These are phyloP conservation scores for Calocera cornea DNA, from an alignment of 768 basidiomycete genomes.

Conservation along the genomic window DNA sequence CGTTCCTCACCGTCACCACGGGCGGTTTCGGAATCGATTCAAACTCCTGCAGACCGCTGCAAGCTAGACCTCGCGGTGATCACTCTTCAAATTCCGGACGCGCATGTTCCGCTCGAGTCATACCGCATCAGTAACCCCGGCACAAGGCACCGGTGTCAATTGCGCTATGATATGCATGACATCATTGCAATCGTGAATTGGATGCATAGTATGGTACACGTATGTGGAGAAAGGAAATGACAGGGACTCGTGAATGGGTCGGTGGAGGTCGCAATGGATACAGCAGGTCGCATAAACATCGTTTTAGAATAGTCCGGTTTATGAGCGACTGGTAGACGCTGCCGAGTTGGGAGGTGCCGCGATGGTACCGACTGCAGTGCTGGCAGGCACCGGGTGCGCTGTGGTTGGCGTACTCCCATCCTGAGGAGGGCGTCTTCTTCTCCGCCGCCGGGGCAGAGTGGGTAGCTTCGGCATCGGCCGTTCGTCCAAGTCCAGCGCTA, in stretches of 20 bases:
- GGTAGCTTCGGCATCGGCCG: conserved; percentile 86
- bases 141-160: background rate
- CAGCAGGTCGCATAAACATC: background rate
- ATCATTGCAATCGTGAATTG: background rate
- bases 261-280: conserved; percentile 1
- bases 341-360: background rate
- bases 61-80: background rate
- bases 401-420: background rate
- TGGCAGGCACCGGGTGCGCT: background rate
- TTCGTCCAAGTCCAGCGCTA: conserved; percentile 82
- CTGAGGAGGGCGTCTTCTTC: background rate
- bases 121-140: background rate
- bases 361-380: background rate
- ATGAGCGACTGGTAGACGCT: background rate
- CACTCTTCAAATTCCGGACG: background rate
- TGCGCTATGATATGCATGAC: background rate
- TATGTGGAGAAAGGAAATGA: background rate
- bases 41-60: background rate
- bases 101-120: conserved; percentile 2
- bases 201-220: background rate
- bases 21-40: background rate
- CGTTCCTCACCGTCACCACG: background rate
- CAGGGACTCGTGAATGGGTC: background rate
- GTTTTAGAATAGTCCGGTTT: background rate
- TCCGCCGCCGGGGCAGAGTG: conserved; percentile 50